These are phyloP conservation scores for Candida gorgasii DNA, from an alignment of 805 yeast genomes.

Conservation along the genomic window DNA sequence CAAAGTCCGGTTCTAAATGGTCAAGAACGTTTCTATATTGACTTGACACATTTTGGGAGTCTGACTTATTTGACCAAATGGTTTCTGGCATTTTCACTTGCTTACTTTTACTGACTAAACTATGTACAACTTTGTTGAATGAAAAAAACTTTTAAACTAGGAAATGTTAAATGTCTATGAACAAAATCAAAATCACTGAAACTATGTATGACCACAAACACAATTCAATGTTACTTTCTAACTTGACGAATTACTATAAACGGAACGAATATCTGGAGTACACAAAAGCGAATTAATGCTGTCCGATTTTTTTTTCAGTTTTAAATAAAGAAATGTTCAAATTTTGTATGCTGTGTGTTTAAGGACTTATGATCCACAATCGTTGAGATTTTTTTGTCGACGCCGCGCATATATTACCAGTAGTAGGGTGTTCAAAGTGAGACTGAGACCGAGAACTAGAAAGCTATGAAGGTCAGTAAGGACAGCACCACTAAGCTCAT, in stretches of 20 bases:
- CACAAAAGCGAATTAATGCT: neutral
- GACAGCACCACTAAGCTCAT: slow-evolving; percentile 3
- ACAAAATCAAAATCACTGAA: neutral
- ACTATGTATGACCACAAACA: neutral
- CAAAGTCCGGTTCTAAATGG: slow-evolving; percentile 43
- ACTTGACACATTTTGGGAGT: slow-evolving; percentile 3
- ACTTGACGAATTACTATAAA: too few relatives aligned
- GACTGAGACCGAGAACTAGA: neutral
- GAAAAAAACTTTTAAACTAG: neutral
- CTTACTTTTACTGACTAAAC: too few relatives aligned
- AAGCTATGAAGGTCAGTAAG: slow-evolving; percentile 3
- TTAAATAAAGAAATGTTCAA: neutral
- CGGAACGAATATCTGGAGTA: too few relatives aligned
- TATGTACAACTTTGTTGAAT: neutral
- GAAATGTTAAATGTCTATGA: neutral
- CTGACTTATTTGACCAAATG: slow-evolving; percentile 39
- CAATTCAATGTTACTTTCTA: too few relatives aligned
- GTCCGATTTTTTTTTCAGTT: neutral
- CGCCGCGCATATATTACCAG: slow-evolving; percentile 6
- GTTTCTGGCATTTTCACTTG: slow-evolving; percentile 26
- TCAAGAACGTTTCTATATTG: slow-evolving; percentile 34
- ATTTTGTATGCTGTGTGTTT: neutral
- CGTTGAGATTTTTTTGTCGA: slow-evolving; percentile 7
- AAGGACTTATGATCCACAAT: slow-evolving; percentile 4
- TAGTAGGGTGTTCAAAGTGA: too few relatives aligned